phyloP scores from a whole-genome alignment of 352 stramenopile genomes.

The Nothophytophthora sp. region DNA sequence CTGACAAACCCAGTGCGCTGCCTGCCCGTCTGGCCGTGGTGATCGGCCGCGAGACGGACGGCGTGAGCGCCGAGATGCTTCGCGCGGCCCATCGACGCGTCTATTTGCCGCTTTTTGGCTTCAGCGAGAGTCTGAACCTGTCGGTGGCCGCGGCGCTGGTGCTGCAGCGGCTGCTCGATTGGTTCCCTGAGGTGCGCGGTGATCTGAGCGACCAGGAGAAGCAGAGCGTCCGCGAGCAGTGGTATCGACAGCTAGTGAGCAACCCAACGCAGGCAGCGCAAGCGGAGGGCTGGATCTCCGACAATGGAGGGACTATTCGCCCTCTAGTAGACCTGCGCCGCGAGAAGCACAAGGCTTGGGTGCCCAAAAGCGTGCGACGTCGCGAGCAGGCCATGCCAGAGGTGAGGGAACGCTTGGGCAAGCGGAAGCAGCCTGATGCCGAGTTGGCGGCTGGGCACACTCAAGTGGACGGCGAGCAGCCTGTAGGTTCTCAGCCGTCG shows the following conservation, averaged over 20 bases:
- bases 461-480: no score
- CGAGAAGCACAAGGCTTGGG: constrained; percentile 62
- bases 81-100: constrained; percentile 68
- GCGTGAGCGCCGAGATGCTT: constrained; percentile 75
- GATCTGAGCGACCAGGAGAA: constrained; percentile 27
- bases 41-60: constrained; percentile 87
- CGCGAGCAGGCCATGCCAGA: constrained; percentile 63
- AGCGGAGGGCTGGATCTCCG: constrained; percentile 49
- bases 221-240: constrained; percentile 24
- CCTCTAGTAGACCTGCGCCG: constrained; percentile 59
- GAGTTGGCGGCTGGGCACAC: neutral
- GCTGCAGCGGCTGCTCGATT: constrained; percentile 58
- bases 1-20: constrained; percentile 51
- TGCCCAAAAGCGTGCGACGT: constrained; percentile 65
- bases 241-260: constrained; percentile 38
- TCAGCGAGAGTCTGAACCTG: constrained; percentile 89
- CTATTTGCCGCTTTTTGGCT: constrained; percentile 85
- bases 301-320: constrained; percentile 31
- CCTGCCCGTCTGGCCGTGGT: constrained; percentile 85
- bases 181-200: constrained; percentile 32
- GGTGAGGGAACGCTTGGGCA: constrained; percentile 54
- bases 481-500: no score
- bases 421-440: constrained; percentile 24
- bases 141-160: constrained; percentile 85
- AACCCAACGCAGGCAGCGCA: constrained; percentile 69